These are phyloP conservation scores for Phialophora tarda DNA, from an alignment of 2,329 filamentous ascomycete genomes.

Conservation along the genomic window DNA sequence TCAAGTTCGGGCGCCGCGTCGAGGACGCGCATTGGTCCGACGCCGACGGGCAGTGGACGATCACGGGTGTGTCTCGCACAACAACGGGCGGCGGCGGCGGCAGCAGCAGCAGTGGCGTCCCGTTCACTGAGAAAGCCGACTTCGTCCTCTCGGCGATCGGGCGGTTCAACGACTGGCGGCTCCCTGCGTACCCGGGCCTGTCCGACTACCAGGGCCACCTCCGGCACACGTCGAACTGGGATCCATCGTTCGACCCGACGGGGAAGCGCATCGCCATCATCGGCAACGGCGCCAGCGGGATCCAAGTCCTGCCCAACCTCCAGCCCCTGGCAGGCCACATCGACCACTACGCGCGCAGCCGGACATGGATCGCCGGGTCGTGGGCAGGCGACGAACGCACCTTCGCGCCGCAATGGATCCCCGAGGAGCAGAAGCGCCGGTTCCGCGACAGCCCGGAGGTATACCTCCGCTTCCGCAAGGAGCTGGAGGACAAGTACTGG, in stretches of 20 bases:
- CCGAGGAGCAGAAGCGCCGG: conserved; percentile 36
- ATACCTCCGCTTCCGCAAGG: conserved; percentile 45
- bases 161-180: conserved; percentile 50
- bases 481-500: conserved; percentile 43
- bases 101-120: no score
- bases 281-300: conserved; percentile 41
- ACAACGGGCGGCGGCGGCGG: conserved; percentile 21
- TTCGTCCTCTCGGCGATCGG: conserved; percentile 65
- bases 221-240: conserved; percentile 53
- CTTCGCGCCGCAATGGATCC: conserved; percentile 38
- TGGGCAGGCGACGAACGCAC: conserved; percentile 45
- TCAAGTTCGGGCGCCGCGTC: conserved; percentile 63
- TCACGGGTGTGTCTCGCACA: conserved; percentile 24
- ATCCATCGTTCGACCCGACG: conserved; percentile 47
- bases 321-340: conserved; percentile 45
- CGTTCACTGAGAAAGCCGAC: conserved; percentile 48
- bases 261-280: conserved; percentile 41
- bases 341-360: conserved; percentile 41
- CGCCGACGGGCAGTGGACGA: conserved; percentile 40
- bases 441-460: conserved; percentile 36
- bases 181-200: conserved; percentile 40
- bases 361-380: conserved; percentile 42
- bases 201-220: conserved; percentile 46
- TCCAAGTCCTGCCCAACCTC: conserved; percentile 47
- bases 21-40: conserved; percentile 63